Evolutionary conservation across 768 basidiomycete species (phyloP).

Genomic region (Lentinula detonsa): DNA sequence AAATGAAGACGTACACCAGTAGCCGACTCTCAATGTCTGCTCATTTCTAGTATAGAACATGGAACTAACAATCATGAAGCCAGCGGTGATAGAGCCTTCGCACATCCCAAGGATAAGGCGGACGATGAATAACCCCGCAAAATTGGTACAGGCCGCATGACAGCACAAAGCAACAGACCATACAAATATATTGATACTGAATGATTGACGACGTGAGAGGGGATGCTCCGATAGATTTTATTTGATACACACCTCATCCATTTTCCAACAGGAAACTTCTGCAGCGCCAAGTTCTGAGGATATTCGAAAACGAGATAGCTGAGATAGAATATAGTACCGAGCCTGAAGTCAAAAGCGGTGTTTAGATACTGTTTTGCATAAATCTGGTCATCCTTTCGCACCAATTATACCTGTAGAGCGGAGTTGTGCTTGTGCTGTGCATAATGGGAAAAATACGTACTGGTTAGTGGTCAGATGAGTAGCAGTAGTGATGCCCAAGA

Average conservation of each 20-base stretch:
- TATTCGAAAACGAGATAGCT: constrained; percentile 69
- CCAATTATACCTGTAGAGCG: constrained; percentile 3
- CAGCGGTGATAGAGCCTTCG: constrained; percentile 67
- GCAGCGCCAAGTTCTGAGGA: constrained; percentile 67
- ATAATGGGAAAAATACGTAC: constrained; percentile 10
- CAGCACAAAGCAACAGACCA: constrained; percentile 57
- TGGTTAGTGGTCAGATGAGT: constrained; percentile 6
- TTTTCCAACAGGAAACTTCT: constrained; percentile 70
- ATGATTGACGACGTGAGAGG: not conserved
- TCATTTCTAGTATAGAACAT: constrained; percentile 78
- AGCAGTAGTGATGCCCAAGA: constrained; percentile 35
- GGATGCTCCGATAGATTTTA: not conserved
- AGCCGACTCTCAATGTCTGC: constrained; percentile 64
- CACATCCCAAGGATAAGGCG: constrained; percentile 67
- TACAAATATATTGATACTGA: constrained; percentile 56
- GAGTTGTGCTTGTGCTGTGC: not conserved
- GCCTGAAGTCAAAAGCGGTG: constrained; percentile 32
- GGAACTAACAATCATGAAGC: constrained; percentile 69
- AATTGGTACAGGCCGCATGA: constrained; percentile 70
- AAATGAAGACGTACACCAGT: constrained; percentile 55
- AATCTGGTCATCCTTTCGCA: not conserved
- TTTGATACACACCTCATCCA: constrained; percentile 61
- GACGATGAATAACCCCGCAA: constrained; percentile 56
- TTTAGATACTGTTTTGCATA: not conserved
- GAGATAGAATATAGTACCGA: constrained; percentile 71